A percentile compares a stretch with the other conserved stretches of the same genome.
These are phyloP conservation scores for Ogataea chonburiensis DNA, from an alignment of 805 yeast genomes.

Conservation along the genomic window DNA sequence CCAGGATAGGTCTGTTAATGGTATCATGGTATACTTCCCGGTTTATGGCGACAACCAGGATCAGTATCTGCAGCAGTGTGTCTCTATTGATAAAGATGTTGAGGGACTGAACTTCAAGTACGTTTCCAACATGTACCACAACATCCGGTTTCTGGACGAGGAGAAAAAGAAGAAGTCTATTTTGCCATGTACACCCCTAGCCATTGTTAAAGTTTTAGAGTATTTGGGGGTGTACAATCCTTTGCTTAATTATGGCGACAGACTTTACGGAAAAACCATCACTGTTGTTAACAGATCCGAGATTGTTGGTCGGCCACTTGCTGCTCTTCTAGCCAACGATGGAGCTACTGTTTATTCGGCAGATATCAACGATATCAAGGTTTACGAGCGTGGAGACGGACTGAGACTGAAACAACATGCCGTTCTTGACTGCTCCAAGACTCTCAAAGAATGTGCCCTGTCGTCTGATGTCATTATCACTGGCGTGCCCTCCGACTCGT, in stretches of 20 bases:
- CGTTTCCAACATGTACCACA: slow-evolving; percentile 93
- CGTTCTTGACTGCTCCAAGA: slow-evolving; percentile 55
- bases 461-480: slow-evolving; percentile 91
- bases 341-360: slow-evolving; percentile 96
- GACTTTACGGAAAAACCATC: slow-evolving; percentile 89
- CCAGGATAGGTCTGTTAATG: slow-evolving; percentile 70
- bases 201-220: slow-evolving; percentile 90
- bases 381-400: slow-evolving; percentile 93
- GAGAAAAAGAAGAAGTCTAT: slow-evolving; percentile 71
- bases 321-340: slow-evolving; percentile 93
- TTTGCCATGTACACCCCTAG: slow-evolving; percentile 95
- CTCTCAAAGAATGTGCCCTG: slow-evolving; percentile 64
- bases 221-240: slow-evolving; percentile 84
- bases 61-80: slow-evolving; percentile 91
- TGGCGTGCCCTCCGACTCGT: slow-evolving; percentile 84
- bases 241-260: slow-evolving; percentile 81
- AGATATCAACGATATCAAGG: slow-evolving; percentile 83
- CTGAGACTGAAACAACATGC: slow-evolving; percentile 77
- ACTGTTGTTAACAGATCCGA: slow-evolving; percentile 92
- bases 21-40: slow-evolving; percentile 97
- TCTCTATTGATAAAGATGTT: slow-evolving; percentile 88
- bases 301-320: slow-evolving; percentile 95
- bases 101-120: slow-evolving; percentile 92
- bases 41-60: slow-evolving; percentile 95
- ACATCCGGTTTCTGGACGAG: slow-evolving; percentile 77